phyloP scores from a whole-genome alignment of 192 early-diverging fungal genomes.

The Phlyctochytrium planicorne region DNA sequence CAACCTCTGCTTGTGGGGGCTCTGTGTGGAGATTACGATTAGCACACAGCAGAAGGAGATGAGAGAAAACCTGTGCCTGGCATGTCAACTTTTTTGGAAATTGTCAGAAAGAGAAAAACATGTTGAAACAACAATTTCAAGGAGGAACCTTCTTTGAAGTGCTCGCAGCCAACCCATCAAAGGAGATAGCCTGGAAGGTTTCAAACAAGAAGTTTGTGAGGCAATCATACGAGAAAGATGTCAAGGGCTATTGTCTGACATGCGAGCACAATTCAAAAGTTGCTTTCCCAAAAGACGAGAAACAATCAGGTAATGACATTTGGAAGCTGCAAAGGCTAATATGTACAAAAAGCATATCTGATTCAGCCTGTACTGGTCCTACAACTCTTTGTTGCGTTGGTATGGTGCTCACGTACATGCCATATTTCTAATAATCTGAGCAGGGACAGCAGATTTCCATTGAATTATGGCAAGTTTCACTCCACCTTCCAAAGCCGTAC shows the following conservation, averaged over 20 bases:
- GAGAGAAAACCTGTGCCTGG: too few species aligned
- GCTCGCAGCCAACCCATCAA: conserved; percentile 32
- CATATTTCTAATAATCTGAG: too few species aligned
- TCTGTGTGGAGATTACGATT: too few species aligned
- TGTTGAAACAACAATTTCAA: conserved; percentile 10
- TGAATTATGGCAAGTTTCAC: too few species aligned
- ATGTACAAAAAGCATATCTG: conserved; percentile 30
- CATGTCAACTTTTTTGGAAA: background rate
- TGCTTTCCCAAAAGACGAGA: conserved; percentile 39
- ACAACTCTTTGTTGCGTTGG: conserved; percentile 36
- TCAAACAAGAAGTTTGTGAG: conserved; percentile 29
- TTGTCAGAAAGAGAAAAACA: background rate
- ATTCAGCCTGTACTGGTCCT: conserved; percentile 43
- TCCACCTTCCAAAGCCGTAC: too few species aligned
- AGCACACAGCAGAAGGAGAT: too few species aligned
- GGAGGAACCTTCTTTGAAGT: conserved; percentile 43
- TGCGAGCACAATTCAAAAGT: conserved; percentile 38
- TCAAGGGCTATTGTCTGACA: conserved; percentile 39
- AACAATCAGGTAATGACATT: conserved; percentile 29
- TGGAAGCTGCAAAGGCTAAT: background rate
- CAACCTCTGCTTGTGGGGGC: too few species aligned
- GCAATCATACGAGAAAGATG: conserved; percentile 34
- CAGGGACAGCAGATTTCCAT: conserved; percentile 33
- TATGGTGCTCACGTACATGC: background rate
- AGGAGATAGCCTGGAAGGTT: conserved; percentile 6